Evolutionary conservation across 495 filamentous ascomycete genomes (phyloP).

Genomic region (Penicillium riverlandense): DNA sequence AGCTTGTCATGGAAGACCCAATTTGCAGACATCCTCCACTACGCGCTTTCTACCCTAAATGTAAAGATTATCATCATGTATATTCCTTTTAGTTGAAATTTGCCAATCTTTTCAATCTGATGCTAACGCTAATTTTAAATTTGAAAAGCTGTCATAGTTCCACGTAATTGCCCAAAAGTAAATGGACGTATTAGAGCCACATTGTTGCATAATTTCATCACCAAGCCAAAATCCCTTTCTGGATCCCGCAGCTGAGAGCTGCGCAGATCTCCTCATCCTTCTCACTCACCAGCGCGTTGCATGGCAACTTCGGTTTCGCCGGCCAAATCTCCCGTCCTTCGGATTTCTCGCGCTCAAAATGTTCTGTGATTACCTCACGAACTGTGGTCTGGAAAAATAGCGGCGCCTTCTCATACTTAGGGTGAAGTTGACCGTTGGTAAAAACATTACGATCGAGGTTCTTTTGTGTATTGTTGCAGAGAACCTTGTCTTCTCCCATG

Average conservation of each 20-base stretch:
- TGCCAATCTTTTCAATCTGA: too few relatives aligned
- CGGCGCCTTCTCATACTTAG: slow-evolving; percentile 40
- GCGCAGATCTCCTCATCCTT: slow-evolving; percentile 23
- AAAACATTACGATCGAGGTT: slow-evolving; percentile 43
- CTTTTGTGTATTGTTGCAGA: slow-evolving; percentile 38
- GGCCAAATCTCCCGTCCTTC: slow-evolving; percentile 36
- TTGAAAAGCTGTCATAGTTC: too few relatives aligned
- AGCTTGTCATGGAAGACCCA: too few relatives aligned
- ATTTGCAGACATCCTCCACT: too few relatives aligned
- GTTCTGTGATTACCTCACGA: slow-evolving; percentile 33
- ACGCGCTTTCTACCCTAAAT: too few relatives aligned
- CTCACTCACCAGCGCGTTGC: slow-evolving; percentile 13
- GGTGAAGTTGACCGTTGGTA: slow-evolving; percentile 43
- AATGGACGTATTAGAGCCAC: too few relatives aligned
- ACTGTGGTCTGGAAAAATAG: slow-evolving; percentile 40
- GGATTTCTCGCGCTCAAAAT: slow-evolving; percentile 31
- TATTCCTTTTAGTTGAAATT: too few relatives aligned
- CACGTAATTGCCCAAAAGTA: too few relatives aligned
- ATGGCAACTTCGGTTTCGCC: slow-evolving; percentile 21
- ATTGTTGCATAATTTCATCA: slow-evolving; percentile 3
- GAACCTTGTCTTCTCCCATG: slow-evolving; percentile 41
- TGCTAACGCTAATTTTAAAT: too few relatives aligned
- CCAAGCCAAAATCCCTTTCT: slow-evolving; percentile 22
- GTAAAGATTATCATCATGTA: too few relatives aligned
- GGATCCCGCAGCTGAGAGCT: slow-evolving; percentile 14